These are phyloP conservation scores for Diplogelasinospora grovesii DNA, from an alignment of 495 filamentous ascomycete species.

Conservation along the genomic window DNA sequence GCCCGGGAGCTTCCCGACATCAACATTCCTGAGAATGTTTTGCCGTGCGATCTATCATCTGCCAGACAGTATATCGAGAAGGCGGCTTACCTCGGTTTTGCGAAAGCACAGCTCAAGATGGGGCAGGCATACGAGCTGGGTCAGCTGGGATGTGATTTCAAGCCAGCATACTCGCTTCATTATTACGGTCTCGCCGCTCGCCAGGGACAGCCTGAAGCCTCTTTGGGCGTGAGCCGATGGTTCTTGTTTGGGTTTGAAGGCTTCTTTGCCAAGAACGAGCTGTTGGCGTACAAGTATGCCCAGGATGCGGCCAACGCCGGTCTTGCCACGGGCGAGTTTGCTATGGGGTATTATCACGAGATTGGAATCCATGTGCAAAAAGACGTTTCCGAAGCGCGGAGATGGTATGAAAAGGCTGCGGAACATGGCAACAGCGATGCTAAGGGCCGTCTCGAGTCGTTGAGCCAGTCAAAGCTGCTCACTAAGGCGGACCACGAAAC, in stretches of 20 bases:
- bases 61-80: constrained; percentile 90
- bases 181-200: constrained; percentile 91
- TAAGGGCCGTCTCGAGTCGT: constrained; percentile 68
- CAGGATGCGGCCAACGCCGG: constrained; percentile 73
- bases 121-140: constrained; percentile 92
- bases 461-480: constrained; percentile 77
- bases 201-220: constrained; percentile 82
- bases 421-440: constrained; percentile 92
- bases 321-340: constrained; percentile 88
- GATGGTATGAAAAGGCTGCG: constrained; percentile 87
- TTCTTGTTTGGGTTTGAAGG: constrained; percentile 92
- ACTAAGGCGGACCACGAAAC: constrained; percentile 90
- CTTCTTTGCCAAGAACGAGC: constrained; percentile 90
- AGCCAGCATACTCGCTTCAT: constrained; percentile 83
- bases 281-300: constrained; percentile 85
- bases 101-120: constrained; percentile 97
- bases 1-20: constrained; percentile 86
- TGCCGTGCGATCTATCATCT: constrained; percentile 67
- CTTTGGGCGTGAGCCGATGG: constrained; percentile 98
- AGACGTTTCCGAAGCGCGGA: constrained; percentile 74
- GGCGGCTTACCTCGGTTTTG: constrained; percentile 91
- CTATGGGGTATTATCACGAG: constrained; percentile 95
- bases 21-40: constrained; percentile 58
- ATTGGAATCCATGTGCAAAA: constrained; percentile 83
- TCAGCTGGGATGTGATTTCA: constrained; percentile 89